These are phyloP conservation scores for Ailanthus altissimus DNA, from an alignment of 345 rosid species.

Conservation along the genomic window DNA sequence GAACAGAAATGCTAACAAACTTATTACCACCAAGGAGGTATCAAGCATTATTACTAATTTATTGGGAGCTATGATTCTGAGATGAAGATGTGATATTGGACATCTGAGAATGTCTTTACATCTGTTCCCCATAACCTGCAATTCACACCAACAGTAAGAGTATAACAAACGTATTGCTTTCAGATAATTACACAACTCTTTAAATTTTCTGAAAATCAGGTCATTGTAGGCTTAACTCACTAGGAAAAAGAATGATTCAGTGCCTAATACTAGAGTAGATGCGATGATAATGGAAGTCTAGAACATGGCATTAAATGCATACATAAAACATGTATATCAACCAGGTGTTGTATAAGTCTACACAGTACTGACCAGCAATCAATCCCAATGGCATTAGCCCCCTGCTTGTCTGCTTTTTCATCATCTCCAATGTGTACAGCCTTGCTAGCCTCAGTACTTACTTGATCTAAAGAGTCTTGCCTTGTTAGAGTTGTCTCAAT, in stretches of 20 bases:
- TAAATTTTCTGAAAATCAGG: background rate
- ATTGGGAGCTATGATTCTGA: conserved; percentile 25
- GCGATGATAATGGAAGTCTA: background rate
- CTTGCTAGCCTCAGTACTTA: conserved; percentile 49
- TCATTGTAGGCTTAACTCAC: background rate
- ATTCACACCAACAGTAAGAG: conserved; percentile 10
- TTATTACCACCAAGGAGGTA: background rate
- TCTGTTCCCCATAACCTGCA: conserved; percentile 85
- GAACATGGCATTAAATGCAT: background rate
- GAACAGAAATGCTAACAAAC: background rate
- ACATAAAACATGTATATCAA: background rate
- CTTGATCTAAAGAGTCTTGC: conserved; percentile 43
- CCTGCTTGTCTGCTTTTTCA: conserved; percentile 65
- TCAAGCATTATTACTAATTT: background rate
- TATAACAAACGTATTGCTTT: background rate
- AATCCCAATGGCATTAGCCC: conserved; percentile 73
- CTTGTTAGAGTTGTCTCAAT: background rate
- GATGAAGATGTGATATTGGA: conserved; percentile 50
- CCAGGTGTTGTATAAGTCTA: background rate
- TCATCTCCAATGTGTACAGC: conserved; percentile 85
- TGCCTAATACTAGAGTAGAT: background rate
- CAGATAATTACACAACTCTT: background rate
- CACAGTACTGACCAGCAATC: conserved; percentile 64
- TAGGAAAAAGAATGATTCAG: background rate
- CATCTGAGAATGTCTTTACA: conserved; percentile 64